phyloP scores from a whole-genome alignment of 768 basidiomycete species.

The Lentinula sp. region DNA sequence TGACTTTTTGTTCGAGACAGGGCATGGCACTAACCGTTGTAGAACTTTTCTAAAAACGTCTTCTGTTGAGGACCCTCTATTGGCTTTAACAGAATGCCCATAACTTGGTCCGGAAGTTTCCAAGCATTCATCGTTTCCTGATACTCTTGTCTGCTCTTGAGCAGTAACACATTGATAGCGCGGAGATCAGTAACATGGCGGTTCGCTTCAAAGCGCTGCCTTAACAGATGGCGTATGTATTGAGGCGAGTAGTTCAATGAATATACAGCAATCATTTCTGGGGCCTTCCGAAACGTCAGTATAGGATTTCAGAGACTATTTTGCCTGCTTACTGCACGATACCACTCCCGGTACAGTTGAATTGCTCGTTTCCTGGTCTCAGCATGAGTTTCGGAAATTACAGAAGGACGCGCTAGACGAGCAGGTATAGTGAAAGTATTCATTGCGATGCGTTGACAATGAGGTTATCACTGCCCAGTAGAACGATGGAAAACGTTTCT shows the following conservation, averaged over 20 bases:
- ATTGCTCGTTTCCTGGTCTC: slow-evolving; percentile 66
- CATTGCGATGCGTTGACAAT: neutral
- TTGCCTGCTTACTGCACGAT: slow-evolving; percentile 67
- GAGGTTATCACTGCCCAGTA: no score
- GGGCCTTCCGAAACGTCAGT: slow-evolving; percentile 52
- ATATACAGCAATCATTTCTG: slow-evolving; percentile 81
- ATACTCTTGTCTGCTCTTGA: slow-evolving; percentile 81
- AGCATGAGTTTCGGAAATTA: slow-evolving; percentile 46
- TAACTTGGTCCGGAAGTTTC: slow-evolving; percentile 82
- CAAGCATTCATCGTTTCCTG: slow-evolving; percentile 95
- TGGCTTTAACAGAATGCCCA: slow-evolving; percentile 59
- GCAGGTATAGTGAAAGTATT: slow-evolving; percentile 73
- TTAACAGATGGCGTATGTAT: slow-evolving; percentile 73
- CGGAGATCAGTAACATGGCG: slow-evolving; percentile 74
- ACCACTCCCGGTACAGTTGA: slow-evolving; percentile 89
- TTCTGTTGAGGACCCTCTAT: slow-evolving; percentile 31
- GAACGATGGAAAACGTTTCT: neutral
- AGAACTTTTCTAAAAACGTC: slow-evolving; percentile 81
- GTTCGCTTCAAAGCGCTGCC: slow-evolving; percentile 84
- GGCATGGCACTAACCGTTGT: slow-evolving; percentile 53
- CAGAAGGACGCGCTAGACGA: slow-evolving; percentile 70
- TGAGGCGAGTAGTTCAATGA: slow-evolving; percentile 75
- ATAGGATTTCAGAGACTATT: neutral
- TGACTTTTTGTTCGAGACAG: neutral
- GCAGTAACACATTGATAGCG: slow-evolving; percentile 79